A percentile compares a stretch with the other conserved stretches of the same genome.
Conservation (phyloP, 208 protist genomes). For the Tritrichomonas foetus region DNA sequence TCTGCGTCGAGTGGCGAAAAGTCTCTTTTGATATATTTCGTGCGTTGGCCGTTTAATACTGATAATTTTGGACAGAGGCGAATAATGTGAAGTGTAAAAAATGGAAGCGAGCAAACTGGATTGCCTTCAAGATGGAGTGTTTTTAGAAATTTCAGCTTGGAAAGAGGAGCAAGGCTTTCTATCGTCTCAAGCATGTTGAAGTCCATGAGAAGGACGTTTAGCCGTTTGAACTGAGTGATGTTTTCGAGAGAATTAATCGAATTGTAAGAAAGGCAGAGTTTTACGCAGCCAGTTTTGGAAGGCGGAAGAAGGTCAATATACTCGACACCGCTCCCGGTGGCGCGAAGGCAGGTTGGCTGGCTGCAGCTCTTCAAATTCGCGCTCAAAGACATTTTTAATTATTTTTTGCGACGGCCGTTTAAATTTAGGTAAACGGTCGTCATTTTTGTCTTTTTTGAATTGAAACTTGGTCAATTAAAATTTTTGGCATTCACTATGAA, state of each 20-base stretch:
- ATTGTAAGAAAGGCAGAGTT: not conserved
- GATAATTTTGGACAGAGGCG: not conserved
- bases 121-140: slow-evolving; percentile 6
- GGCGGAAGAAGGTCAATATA: not conserved
- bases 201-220: not conserved
- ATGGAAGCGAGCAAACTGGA: not conserved
- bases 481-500: too few species aligned
- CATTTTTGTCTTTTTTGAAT: too few species aligned
- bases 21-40: too few species aligned
- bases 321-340: not conserved
- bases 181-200: not conserved
- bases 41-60: not conserved
- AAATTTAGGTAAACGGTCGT: too few species aligned
- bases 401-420: too few species aligned
- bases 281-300: not conserved
- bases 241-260: not conserved
- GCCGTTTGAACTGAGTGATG: not conserved
- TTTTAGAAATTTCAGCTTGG: not conserved
- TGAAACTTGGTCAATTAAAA: too few species aligned
- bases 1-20: too few species aligned
- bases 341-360: not conserved
- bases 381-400: too few species aligned
- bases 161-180: not conserved
- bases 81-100: not conserved
- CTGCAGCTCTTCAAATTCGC: too few species aligned